A percentile compares a stretch with the other conserved stretches of the same genome.
Evolutionary conservation across 345 rosid species (phyloP).

Genomic region (Aquilaria yunnanensis): DNA sequence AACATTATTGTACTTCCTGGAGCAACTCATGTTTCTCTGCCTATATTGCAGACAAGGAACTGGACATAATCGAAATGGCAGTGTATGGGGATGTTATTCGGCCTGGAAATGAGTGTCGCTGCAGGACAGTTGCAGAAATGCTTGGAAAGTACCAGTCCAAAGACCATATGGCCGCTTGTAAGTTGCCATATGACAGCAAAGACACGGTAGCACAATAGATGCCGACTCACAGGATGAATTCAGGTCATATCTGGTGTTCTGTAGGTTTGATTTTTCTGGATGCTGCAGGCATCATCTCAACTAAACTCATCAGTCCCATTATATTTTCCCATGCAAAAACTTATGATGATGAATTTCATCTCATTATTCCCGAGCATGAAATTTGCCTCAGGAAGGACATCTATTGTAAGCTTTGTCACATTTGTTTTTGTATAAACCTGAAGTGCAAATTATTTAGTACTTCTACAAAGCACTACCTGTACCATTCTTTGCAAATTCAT

Average conservation of each 20-base stretch:
- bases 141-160: conserved; percentile 75
- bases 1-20: not conserved
- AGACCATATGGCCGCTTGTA: conserved; percentile 60
- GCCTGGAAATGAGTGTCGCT: conserved; percentile 89
- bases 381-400: no score
- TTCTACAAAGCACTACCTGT: no score
- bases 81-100: conserved; percentile 88
- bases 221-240: not conserved
- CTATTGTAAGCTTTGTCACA: no score
- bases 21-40: not conserved
- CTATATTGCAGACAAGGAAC: conserved; percentile 69
- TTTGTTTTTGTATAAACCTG: no score
- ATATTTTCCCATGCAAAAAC: no score
- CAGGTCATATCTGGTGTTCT: not conserved
- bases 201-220: conserved; percentile 10
- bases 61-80: conserved; percentile 93
- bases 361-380: no score
- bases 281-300: no score
- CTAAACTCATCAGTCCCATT: no score
- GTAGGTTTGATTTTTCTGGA: no score
- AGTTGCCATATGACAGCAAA: conserved; percentile 41
- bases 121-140: conserved; percentile 80
- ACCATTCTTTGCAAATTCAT: no score
- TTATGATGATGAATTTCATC: no score
- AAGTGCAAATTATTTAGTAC: no score